Percentiles rank a stretch among this genome's conserved stretches.
phyloP scores from a whole-genome alignment of 1,284 basidiomycete species.

The Cronartium quercuum region DNA sequence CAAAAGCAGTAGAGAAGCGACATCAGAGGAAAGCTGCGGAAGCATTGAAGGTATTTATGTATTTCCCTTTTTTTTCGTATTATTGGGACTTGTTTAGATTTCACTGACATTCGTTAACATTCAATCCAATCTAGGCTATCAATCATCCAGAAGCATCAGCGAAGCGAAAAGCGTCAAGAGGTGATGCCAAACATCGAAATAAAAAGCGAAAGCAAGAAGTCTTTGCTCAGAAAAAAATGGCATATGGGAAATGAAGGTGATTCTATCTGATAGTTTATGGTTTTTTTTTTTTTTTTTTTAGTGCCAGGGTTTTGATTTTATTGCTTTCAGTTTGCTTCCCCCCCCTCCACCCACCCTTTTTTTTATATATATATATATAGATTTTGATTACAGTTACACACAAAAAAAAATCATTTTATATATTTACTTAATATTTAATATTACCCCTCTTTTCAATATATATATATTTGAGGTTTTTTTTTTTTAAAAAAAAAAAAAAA shows the following conservation, averaged over 20 bases:
- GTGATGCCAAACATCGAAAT: constrained; percentile 68
- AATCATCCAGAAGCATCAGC: constrained; percentile 71
- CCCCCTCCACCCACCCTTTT: too few relatives aligned
- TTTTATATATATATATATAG: too few relatives aligned
- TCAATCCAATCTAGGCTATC: constrained; percentile 53
- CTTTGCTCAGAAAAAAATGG: constrained; percentile 12
- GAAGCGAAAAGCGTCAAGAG: constrained; percentile 64
- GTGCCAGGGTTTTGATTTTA: too few relatives aligned
- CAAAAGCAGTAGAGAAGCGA: constrained; percentile 62
- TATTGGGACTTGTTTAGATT: neutral
- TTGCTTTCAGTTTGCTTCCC: too few relatives aligned
- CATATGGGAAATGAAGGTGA: constrained; percentile 14
- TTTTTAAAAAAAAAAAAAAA: too few relatives aligned
- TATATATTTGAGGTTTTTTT: too few relatives aligned
- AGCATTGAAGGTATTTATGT: constrained; percentile 56
- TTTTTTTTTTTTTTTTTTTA: too few relatives aligned
- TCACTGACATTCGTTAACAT: neutral
- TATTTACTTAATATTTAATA: too few relatives aligned
- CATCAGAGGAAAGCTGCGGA: constrained; percentile 66
- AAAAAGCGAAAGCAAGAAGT: constrained; percentile 62
- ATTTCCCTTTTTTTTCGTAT: constrained; percentile 14
- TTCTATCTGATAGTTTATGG: neutral
- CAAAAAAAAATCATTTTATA: too few relatives aligned
- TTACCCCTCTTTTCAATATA: too few relatives aligned
- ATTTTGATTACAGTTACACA: too few relatives aligned